A percentile compares a stretch with the other conserved stretches of the same genome.
Evolutionary conservation across 768 basidiomycete genomes (phyloP).

Genomic region (Termitomyces sp.): DNA sequence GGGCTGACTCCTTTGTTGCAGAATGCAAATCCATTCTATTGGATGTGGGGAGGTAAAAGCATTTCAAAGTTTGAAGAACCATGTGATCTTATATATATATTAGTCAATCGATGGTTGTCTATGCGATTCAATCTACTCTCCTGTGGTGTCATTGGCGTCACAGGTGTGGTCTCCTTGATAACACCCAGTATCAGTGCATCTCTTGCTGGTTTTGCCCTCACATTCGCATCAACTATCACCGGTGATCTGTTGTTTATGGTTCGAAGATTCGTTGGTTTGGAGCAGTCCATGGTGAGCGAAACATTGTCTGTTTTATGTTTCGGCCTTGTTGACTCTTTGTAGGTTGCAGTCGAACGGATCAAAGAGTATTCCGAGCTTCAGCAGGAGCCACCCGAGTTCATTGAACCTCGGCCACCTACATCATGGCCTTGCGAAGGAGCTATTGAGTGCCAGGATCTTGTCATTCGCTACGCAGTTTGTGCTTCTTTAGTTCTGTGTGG

Average conservation of each 20-base stretch:
- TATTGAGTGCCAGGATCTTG: conserved; percentile 68
- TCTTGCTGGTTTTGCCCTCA: conserved; percentile 79
- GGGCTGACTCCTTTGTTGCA: conserved; percentile 12
- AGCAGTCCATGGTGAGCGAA: conserved; percentile 79
- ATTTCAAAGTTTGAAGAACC: neutral
- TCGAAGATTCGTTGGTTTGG: conserved; percentile 77
- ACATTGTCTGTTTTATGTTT: neutral
- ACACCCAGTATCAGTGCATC: conserved; percentile 74
- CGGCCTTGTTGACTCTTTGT: neutral
- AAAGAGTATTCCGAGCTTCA: conserved; percentile 84
- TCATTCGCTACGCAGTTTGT: conserved; percentile 74
- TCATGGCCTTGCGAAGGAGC: conserved; percentile 75
- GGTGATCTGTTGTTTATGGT: conserved; percentile 68
- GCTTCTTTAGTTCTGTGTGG: neutral
- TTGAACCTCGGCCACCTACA: conserved; percentile 78
- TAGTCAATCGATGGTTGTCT: conserved; percentile 89
- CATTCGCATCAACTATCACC: conserved; percentile 77
- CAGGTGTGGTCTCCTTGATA: conserved; percentile 60
- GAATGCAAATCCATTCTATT: conserved; percentile 73
- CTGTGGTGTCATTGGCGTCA: conserved; percentile 65
- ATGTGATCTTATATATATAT: neutral
- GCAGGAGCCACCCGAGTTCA: conserved; percentile 76
- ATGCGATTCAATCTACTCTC: conserved; percentile 84
- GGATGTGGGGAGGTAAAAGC: conserved; percentile 81
- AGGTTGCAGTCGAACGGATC: conserved; percentile 85